Evolutionary conservation across 805 yeast species (phyloP).

Genomic region (Scheffersomyces lignosus): DNA sequence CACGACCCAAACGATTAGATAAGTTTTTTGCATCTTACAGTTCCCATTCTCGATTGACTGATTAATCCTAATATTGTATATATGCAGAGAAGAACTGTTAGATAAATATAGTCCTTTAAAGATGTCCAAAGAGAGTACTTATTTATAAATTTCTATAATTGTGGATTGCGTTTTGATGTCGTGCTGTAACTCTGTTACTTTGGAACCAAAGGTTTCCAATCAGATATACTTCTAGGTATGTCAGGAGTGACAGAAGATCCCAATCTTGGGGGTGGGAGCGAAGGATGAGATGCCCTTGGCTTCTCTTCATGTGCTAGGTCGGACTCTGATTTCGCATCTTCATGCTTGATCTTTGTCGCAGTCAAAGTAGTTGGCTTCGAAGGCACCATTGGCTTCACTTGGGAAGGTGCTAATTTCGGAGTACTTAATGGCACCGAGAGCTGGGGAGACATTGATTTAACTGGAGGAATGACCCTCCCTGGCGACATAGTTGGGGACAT

Average conservation of each 20-base stretch:
- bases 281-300: constrained; percentile 10
- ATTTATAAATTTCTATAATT: no score
- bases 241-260: constrained; percentile 6
- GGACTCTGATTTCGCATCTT: not conserved
- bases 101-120: no score
- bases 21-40: no score
- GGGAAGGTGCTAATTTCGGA: constrained; percentile 18
- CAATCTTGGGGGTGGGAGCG: constrained; percentile 14
- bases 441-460: constrained; percentile 11
- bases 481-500: constrained; percentile 2
- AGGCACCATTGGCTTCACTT: constrained; percentile 37
- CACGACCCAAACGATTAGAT: no score
- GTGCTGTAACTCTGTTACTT: no score
- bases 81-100: no score
- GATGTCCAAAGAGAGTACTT: no score
- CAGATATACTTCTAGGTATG: constrained; percentile 31
- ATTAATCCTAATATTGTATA: no score
- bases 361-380: constrained; percentile 32
- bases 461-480: constrained; percentile 1
- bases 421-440: constrained; percentile 27
- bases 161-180: no score
- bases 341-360: constrained; percentile 5
- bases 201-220: constrained; percentile 55
- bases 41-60: no score
- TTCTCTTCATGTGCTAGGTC: not conserved